phyloP scores from a whole-genome alignment of 108 stramenopile species.

The Fragilaria crotonensis region DNA sequence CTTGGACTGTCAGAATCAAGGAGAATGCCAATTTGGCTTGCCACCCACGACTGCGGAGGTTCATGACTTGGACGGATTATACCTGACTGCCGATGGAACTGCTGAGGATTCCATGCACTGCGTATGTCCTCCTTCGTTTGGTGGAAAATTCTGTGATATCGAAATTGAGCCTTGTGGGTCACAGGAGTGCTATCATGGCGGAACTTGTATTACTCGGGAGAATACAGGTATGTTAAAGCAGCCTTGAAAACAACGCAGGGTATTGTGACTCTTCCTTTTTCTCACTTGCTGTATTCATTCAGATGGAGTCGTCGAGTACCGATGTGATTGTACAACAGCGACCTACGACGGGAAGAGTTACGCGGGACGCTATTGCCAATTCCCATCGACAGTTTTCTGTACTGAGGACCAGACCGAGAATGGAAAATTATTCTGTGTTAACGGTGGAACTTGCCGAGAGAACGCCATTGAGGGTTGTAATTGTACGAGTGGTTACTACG shows the following conservation, averaged over 20 bases:
- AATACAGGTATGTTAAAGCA: not conserved
- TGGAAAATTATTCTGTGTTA: constrained; percentile 22
- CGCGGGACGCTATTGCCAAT: constrained; percentile 7
- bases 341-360: not conserved
- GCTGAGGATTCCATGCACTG: constrained; percentile 39
- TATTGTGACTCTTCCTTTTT: not conserved
- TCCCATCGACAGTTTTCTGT: not conserved
- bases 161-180: constrained; percentile 38
- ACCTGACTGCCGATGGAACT: not conserved
- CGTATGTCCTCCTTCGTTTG: constrained; percentile 30
- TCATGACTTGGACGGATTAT: not conserved
- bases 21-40: constrained; percentile 22
- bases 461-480: constrained; percentile 21
- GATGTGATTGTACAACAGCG: constrained; percentile 40
- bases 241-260: no score
- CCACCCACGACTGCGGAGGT: not conserved
- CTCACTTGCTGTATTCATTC: not conserved
- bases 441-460: constrained; percentile 29
- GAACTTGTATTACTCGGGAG: constrained; percentile 18
- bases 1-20: constrained; percentile 31
- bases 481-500: constrained; percentile 22
- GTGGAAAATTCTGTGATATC: constrained; percentile 42
- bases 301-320: constrained; percentile 5
- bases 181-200: constrained; percentile 45
- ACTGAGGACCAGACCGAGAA: not conserved